Conservation (phyloP, 2,329 filamentous ascomycete species). For the Monosporascus cannonballus region DNA sequence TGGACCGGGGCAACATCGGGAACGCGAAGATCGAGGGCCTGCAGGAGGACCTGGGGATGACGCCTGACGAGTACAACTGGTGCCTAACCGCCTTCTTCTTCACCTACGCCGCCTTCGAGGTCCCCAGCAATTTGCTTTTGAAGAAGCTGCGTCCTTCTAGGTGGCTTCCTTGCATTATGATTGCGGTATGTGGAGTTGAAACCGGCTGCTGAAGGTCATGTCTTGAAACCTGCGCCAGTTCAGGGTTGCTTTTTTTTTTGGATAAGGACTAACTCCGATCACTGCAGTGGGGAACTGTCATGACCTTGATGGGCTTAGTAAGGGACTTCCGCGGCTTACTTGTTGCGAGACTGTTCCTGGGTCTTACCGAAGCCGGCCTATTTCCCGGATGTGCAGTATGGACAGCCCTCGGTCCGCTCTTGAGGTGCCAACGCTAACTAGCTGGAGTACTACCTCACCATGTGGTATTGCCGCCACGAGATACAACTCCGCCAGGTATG, state of each 20-base stretch:
- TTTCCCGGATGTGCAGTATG: conserved; percentile 27
- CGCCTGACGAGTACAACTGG: conserved; percentile 63
- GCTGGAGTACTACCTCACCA: conserved; percentile 44
- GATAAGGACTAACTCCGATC: conserved; percentile 1
- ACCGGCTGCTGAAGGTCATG: neutral
- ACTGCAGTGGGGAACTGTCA: conserved; percentile 26
- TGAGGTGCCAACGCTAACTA: neutral
- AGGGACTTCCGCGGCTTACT: conserved; percentile 41
- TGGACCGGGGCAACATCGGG: conserved; percentile 60
- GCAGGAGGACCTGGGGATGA: conserved; percentile 49
- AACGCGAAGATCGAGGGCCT: conserved; percentile 62
- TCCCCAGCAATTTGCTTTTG: conserved; percentile 70
- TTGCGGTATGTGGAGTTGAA: conserved; percentile 38
- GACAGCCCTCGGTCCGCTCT: neutral
- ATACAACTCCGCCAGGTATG: conserved; percentile 41
- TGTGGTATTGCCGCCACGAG: conserved; percentile 55
- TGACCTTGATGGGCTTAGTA: conserved; percentile 50
- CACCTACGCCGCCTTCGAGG: conserved; percentile 70
- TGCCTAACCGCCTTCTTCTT: conserved; percentile 70
- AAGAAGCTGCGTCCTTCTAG: conserved; percentile 67
- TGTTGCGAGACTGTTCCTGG: conserved; percentile 43
- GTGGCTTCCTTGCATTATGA: conserved; percentile 73
- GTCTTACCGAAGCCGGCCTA: conserved; percentile 24
- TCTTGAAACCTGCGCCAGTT: neutral
- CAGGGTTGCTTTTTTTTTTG: conserved; percentile 11